Base-by-base conservation (phyloP, 257 asterid genomes). In the Petunia axillaris region DNA sequence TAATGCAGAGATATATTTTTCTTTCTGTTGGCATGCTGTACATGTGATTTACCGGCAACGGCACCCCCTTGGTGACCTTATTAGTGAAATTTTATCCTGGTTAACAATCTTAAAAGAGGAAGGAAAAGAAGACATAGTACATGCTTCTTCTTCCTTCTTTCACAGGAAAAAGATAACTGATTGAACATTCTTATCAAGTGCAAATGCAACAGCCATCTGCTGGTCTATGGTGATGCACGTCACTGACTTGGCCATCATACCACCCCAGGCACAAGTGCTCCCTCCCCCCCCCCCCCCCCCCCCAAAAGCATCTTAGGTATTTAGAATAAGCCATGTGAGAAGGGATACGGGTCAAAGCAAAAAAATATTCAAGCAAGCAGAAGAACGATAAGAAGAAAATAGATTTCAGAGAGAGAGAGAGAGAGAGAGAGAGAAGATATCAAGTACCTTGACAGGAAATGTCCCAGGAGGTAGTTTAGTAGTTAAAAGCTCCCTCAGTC, bases 401-500 rank as follows among this genome's bases (percentile, higher is more conserved):
- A 71, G 44, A 67, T 67, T 38, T 6, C 2, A 41, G 40, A 68
- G 75, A 41, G 38, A 64, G 70, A 63, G 68, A 46, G 71, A n/a
- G n/a, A 38, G 71, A 11, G 46, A 64, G 50, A 38, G 48, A 39
- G 60, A 48, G 2, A 35, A 25, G 2, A 39, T 10, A 71, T 48
- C 77, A 82, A 54, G 79, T 96, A 96, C 99, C 99, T 96, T 96
- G 85, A 89, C 98, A 64, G 99, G 99, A 85, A 96, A 96, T 44
- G 99, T 94, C 83, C 97, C 98, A 76, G 85, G 81, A 79, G 98
- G 99, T 80, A 96, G 90, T 84, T 92, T 96, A 46, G 99, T 96
- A 65, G 99, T 96, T 90, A 96, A 87, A 81, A 96, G 94, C 93
- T 96, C 99, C 71, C 98, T 88, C 64, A 96, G 90, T 90, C 99